Percentiles rank a stretch among this genome's conserved stretches.
Conservation (phyloP, 768 basidiomycete genomes). For the Coprinellus micaceus region DNA sequence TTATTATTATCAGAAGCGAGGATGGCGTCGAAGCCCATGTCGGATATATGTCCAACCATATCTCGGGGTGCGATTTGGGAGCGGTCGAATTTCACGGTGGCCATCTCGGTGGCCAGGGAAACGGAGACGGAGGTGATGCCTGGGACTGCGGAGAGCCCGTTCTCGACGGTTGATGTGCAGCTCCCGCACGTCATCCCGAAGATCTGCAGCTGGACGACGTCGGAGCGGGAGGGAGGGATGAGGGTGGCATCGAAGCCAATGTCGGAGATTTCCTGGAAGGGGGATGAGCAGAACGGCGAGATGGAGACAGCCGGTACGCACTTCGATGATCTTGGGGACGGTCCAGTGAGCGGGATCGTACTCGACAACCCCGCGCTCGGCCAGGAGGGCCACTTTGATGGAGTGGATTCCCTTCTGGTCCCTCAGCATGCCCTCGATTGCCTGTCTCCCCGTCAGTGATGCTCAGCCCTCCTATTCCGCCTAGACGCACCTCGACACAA, state of each 20-base stretch:
- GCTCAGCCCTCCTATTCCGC: background rate
- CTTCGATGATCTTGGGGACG: slow-evolving; percentile 71
- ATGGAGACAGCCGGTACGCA: slow-evolving; percentile 32
- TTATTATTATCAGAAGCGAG: slow-evolving; percentile 70
- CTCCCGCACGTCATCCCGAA: slow-evolving; percentile 92
- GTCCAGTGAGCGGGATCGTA: slow-evolving; percentile 85
- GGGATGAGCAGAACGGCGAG: slow-evolving; percentile 9
- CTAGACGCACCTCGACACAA: slow-evolving; percentile 71
- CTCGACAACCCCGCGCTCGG: slow-evolving; percentile 89
- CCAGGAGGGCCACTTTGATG: slow-evolving; percentile 93
- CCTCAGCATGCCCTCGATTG: slow-evolving; percentile 81
- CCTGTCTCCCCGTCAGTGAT: slow-evolving; percentile 36
- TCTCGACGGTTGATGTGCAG: slow-evolving; percentile 75
- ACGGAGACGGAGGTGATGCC: slow-evolving; percentile 73
- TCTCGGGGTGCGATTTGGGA: slow-evolving; percentile 73
- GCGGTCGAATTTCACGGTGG: slow-evolving; percentile 74
- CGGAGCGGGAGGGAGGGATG: slow-evolving; percentile 61
- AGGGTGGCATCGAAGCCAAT: slow-evolving; percentile 87
- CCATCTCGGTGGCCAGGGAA: slow-evolving; percentile 72
- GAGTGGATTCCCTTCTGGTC: slow-evolving; percentile 86
- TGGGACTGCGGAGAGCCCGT: slow-evolving; percentile 61
- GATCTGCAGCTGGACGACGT: slow-evolving; percentile 70
- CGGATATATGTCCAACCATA: slow-evolving; percentile 82
- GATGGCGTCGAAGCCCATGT: slow-evolving; percentile 89
- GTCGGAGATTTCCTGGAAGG: slow-evolving; percentile 81